Conservation (phyloP, 2,329 filamentous ascomycete species). For the Hymenoscyphus infarciens region DNA sequence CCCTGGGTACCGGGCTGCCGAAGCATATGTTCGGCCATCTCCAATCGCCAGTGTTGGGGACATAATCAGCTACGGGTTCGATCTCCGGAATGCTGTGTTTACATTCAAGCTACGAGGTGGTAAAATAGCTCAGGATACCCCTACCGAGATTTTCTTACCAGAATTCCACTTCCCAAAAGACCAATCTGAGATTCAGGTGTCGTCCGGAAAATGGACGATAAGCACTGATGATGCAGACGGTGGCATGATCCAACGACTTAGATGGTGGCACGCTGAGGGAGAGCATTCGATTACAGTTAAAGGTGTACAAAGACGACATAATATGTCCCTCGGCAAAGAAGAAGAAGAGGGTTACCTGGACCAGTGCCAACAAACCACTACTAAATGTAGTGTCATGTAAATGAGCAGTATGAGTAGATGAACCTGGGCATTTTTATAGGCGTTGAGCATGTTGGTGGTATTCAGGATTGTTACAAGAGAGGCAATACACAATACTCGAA, state of each 20-base stretch:
- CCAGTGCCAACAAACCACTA: slow-evolving; percentile 48
- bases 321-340: slow-evolving; percentile 46
- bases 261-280: slow-evolving; percentile 91
- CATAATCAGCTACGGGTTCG: slow-evolving; percentile 71
- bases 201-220: slow-evolving; percentile 87
- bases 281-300: slow-evolving; percentile 75
- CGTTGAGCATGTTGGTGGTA: slow-evolving; percentile 2
- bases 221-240: slow-evolving; percentile 67
- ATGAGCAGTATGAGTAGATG: slow-evolving; percentile 10
- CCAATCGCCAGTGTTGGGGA: slow-evolving; percentile 72
- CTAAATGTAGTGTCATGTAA: slow-evolving; percentile 48
- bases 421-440: slow-evolving; percentile 13
- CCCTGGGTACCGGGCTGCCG: slow-evolving; percentile 80
- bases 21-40: slow-evolving; percentile 86
- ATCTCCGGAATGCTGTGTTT: slow-evolving; percentile 75
- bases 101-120: slow-evolving; percentile 64
- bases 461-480: neutral
- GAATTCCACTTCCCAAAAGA: slow-evolving; percentile 87
- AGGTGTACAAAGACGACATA: slow-evolving; percentile 66
- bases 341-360: slow-evolving; percentile 77
- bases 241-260: slow-evolving; percentile 68
- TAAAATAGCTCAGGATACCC: slow-evolving; percentile 59
- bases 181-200: slow-evolving; percentile 68
- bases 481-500: neutral
- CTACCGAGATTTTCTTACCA: slow-evolving; percentile 82